These are phyloP conservation scores for Barnettozyma pratensis DNA, from an alignment of 805 yeast genomes.

Conservation along the genomic window DNA sequence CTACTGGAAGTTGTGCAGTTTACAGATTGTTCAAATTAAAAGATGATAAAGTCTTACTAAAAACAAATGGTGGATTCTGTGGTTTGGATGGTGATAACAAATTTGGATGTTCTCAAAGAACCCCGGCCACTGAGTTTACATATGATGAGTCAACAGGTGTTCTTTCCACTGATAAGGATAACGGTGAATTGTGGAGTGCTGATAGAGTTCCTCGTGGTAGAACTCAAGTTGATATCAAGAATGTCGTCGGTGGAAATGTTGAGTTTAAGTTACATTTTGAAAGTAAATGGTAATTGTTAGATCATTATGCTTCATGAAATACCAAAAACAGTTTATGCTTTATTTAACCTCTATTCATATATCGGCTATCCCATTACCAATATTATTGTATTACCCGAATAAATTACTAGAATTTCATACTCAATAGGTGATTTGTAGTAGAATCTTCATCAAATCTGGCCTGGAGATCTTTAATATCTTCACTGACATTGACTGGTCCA, in stretches of 20 bases:
- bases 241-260: slow-evolving; percentile 6
- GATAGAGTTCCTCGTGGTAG: slow-evolving; percentile 8
- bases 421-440: slow-evolving; percentile 5
- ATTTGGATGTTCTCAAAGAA: slow-evolving; percentile 4
- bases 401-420: neutral
- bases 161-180: neutral
- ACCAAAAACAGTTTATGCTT: too few species aligned
- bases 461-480: neutral
- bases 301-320: too few species aligned
- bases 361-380: too few species aligned
- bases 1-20: slow-evolving; percentile 79
- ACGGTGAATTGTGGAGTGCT: slow-evolving; percentile 9
- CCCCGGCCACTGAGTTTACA: neutral
- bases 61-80: slow-evolving; percentile 73
- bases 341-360: too few species aligned
- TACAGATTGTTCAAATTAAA: slow-evolving; percentile 38
- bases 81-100: slow-evolving; percentile 33
- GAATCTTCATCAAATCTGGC: slow-evolving; percentile 2
- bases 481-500: neutral
- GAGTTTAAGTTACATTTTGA: slow-evolving; percentile 7
- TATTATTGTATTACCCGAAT: too few species aligned
- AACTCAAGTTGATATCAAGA: slow-evolving; percentile 6
- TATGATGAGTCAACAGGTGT: slow-evolving; percentile 5
- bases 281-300: neutral
- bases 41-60: slow-evolving; percentile 44